Base-by-base conservation (phyloP, 2,329 filamentous ascomycete species). In the Colletotrichum sp. region DNA sequence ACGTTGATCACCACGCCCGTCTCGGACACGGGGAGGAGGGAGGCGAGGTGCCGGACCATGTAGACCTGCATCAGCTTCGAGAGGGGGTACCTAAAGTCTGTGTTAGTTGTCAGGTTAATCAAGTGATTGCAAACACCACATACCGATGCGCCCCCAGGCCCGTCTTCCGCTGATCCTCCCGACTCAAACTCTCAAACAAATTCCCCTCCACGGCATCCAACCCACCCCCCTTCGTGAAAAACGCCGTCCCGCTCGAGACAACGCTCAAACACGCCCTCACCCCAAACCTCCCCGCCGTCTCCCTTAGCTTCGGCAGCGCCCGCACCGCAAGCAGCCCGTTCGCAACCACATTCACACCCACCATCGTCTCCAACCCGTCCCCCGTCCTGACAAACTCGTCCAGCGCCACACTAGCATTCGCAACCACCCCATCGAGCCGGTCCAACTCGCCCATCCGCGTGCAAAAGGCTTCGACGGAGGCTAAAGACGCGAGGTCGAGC, bases 1-100 rank as follows among this genome's bases (percentile, higher is more conserved):
- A 79, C 25, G 75, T 84, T 84, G 28, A 84, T 58, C 55, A 83
- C 74, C 27, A 84, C 81, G 2, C 81, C 81, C 1, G 79, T 80
- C 13, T 77, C 74, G 0, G 79, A 78, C 2, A 79, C 74, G 5
- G 82, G 82, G 7, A 77, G 8, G 2, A 81, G 74, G 0, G 62
- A 36, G 15, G 80, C 80, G 10, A 85, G 78, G 7, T 82, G 70
- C 16, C 80, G 79, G 3, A 77, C 68, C 2, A 79, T 77, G 15
- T 81, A 72, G 8, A 79, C 78, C 62, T 80, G 76, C 7, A 83
- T 12, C 15, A 82, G 65, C 70, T 83, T 84, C 6, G 79, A 78
- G 15, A 81, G 8, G 0, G 76, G 60, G 55, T 27, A 58, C 10
- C 55, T 58, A 13, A 16, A 8, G 52, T n/a, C n/a, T 27, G 36